Evolutionary conservation across 768 basidiomycete genomes (phyloP).

Genomic region (Galerina sulciceps): DNA sequence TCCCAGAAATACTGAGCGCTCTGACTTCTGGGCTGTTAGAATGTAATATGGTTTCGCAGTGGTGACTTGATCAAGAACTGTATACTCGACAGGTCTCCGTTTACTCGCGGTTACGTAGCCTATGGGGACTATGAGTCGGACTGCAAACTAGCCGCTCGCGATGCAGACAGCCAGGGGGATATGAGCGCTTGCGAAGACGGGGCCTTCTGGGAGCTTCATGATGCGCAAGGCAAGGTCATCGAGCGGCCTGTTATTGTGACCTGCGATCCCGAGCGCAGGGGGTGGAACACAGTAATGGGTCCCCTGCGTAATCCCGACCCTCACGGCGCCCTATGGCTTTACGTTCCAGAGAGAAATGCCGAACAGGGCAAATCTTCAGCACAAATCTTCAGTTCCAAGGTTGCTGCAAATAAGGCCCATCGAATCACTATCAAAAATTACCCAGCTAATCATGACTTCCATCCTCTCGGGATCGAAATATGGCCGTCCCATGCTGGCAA

Average conservation of each 20-base stretch:
- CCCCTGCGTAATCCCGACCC: constrained; percentile 63
- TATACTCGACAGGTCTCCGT: constrained; percentile 43
- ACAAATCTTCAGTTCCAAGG: constrained; percentile 12
- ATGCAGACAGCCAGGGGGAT: constrained; percentile 23
- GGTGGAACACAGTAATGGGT: constrained; percentile 83
- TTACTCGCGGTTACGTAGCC: constrained; percentile 55
- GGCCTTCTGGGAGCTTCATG: constrained; percentile 64
- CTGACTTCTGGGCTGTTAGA: constrained; percentile 31
- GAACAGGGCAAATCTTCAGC: constrained; percentile 4
- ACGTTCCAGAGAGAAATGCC: constrained; percentile 29
- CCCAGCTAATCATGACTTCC: constrained; percentile 65
- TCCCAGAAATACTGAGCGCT: background rate
- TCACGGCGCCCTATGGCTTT: constrained; percentile 66
- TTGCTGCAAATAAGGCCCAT: constrained; percentile 30
- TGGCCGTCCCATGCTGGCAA: constrained; percentile 54
- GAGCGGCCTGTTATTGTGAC: constrained; percentile 50
- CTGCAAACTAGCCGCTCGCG: constrained; percentile 45
- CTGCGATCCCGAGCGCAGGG: constrained; percentile 59
- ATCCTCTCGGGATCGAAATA: constrained; percentile 69
- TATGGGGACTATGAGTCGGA: constrained; percentile 51
- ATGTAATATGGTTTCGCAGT: constrained; percentile 47
- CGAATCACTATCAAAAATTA: constrained; percentile 53
- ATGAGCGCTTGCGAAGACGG: constrained; percentile 68
- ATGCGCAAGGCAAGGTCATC: constrained; percentile 38
- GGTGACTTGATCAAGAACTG: constrained; percentile 43